These are phyloP conservation scores for Cystobasidiaceae sp. DNA, from an alignment of 1,284 basidiomycete species.

Conservation along the genomic window DNA sequence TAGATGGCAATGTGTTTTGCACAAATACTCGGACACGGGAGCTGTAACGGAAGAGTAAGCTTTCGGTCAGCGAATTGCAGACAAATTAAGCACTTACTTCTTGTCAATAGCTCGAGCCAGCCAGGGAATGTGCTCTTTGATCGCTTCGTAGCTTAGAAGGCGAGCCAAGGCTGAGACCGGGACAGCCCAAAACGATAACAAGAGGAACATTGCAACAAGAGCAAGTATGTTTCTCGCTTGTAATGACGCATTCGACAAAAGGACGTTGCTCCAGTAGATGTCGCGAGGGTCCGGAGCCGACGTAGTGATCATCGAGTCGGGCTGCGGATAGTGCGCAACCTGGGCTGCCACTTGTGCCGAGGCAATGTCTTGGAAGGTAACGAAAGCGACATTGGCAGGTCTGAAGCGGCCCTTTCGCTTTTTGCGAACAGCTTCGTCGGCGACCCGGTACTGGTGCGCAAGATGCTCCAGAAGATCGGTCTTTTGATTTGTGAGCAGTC, in stretches of 20 bases:
- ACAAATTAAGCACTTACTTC: no score
- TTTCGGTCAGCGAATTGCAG: not conserved
- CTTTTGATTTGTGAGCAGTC: slow-evolving; percentile 57
- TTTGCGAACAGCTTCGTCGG: slow-evolving; percentile 67
- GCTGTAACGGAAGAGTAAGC: slow-evolving; percentile 43
- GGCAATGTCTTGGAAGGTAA: slow-evolving; percentile 75
- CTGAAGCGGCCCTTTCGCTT: slow-evolving; percentile 65
- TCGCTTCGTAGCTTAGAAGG: slow-evolving; percentile 82
- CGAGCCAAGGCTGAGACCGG: slow-evolving; percentile 79
- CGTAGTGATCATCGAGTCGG: slow-evolving; percentile 34
- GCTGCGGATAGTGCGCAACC: slow-evolving; percentile 40
- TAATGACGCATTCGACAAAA: slow-evolving; percentile 57
- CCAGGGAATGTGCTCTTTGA: slow-evolving; percentile 83
- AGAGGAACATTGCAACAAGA: slow-evolving; percentile 59
- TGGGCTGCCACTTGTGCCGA: slow-evolving; percentile 78
- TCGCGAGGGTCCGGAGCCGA: slow-evolving; percentile 83
- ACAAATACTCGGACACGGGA: slow-evolving; percentile 76
- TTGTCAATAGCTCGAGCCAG: slow-evolving; percentile 67
- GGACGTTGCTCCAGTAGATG: slow-evolving; percentile 88
- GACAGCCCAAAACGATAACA: slow-evolving; percentile 82
- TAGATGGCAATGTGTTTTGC: slow-evolving; percentile 83
- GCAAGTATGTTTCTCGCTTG: slow-evolving; percentile 66
- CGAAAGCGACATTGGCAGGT: slow-evolving; percentile 78
- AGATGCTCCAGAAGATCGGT: slow-evolving; percentile 82
- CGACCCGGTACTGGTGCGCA: slow-evolving; percentile 66